Evolutionary conservation across 495 filamentous ascomycete species (phyloP).

Genomic region (Penicillium psychrofluorescens): DNA sequence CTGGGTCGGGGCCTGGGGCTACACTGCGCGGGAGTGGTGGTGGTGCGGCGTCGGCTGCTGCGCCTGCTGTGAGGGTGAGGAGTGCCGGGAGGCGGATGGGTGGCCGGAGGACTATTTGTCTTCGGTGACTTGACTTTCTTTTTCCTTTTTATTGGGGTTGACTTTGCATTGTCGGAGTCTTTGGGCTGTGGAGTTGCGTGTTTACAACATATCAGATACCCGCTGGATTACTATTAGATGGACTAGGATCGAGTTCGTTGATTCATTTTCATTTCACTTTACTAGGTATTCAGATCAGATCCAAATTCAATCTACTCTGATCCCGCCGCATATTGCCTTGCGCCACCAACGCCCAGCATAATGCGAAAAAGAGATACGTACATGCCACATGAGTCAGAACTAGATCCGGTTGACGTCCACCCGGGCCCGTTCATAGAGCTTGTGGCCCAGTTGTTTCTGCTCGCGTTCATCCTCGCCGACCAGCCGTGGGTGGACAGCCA

Average conservation of each 20-base stretch:
- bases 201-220: not conserved
- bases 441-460: slow-evolving; percentile 57
- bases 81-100: slow-evolving; percentile 31
- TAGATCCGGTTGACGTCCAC: slow-evolving; percentile 80
- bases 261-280: not conserved
- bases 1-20: slow-evolving; percentile 50
- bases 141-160: not conserved
- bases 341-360: slow-evolving; percentile 15
- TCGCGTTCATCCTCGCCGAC: slow-evolving; percentile 52
- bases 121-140: slow-evolving; percentile 21
- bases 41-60: slow-evolving; percentile 12
- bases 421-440: slow-evolving; percentile 72
- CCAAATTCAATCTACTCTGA: no score
- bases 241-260: not conserved
- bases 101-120: slow-evolving; percentile 26
- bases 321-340: not conserved
- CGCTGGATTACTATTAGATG: not conserved
- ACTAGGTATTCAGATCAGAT: not conserved
- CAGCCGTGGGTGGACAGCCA: slow-evolving; percentile 60
- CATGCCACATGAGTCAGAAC: not conserved
- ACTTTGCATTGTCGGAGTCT: not conserved
- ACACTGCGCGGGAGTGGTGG: slow-evolving; percentile 17
- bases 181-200: not conserved
- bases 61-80: slow-evolving; percentile 12
- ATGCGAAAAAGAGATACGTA: slow-evolving; percentile 21